Evolutionary conservation across 129 eudicot genomes (phyloP).

Genomic region (Cynara cardunculus): DNA sequence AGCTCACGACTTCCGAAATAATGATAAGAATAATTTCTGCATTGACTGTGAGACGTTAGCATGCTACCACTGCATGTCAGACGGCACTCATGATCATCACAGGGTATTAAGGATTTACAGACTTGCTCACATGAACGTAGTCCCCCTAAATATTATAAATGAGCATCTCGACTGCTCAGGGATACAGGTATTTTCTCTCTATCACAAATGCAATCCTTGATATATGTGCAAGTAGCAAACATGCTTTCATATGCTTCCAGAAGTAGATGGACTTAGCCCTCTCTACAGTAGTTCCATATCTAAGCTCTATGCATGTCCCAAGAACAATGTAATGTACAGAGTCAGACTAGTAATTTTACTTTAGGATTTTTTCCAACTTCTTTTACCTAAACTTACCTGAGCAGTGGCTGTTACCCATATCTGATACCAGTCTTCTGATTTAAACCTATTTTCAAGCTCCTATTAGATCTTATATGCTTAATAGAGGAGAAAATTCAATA

Average conservation of each 20-base stretch:
- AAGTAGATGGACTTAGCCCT: not conserved
- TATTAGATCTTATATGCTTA: not conserved
- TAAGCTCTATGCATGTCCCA: not conserved
- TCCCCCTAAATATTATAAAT: conserved; percentile 37
- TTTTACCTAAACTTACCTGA: not conserved
- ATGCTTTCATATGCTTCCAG: not conserved
- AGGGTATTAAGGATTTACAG: conserved; percentile 45
- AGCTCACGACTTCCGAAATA: conserved; percentile 23
- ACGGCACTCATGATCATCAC: conserved; percentile 36
- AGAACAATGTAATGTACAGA: no score
- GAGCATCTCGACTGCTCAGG: conserved; percentile 37
- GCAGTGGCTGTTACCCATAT: not conserved
- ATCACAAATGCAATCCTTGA: not conserved
- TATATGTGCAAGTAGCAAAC: not conserved
- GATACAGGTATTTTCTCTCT: conserved; percentile 52
- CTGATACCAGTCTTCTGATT: not conserved
- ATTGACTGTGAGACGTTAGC: conserved; percentile 41
- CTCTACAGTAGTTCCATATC: not conserved
- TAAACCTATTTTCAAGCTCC: not conserved
- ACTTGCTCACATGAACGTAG: conserved; percentile 58
- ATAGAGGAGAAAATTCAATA: not conserved
- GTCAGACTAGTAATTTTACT: not conserved
- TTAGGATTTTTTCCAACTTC: not conserved
- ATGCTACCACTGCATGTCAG: conserved; percentile 46
- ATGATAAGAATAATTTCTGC: conserved; percentile 49